Conservation (phyloP, 2,329 filamentous ascomycete genomes). For the Cercospora nicotianae region DNA sequence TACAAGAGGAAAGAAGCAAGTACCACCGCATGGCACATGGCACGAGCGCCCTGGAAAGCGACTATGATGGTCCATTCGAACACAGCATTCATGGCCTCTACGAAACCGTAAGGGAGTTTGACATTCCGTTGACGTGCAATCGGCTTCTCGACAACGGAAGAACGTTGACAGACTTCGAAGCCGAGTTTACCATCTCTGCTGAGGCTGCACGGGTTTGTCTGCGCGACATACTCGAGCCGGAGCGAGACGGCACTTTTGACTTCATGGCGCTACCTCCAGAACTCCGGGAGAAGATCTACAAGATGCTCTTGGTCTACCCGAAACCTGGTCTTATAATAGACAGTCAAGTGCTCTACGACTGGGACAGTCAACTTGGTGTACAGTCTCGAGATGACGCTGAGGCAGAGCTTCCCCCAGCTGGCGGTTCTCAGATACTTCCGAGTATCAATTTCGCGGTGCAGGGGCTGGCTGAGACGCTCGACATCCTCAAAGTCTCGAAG, state of each 20-base stretch:
- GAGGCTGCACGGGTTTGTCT: not conserved
- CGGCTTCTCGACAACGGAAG: not conserved
- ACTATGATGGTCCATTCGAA: no score
- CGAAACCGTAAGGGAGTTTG: not conserved
- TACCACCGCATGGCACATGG: no score
- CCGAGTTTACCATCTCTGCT: not conserved
- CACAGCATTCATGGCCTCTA: not conserved
- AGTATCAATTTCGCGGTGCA: not conserved
- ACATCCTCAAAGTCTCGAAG: not conserved
- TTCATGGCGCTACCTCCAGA: not conserved
- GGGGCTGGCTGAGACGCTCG: not conserved
- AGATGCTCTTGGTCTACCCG: not conserved
- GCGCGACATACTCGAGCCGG: not conserved
- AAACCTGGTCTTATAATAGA: not conserved
- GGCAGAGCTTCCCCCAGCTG: not conserved
- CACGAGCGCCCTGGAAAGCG: no score
- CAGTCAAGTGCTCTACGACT: not conserved
- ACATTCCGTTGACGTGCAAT: not conserved
- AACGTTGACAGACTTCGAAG: not conserved
- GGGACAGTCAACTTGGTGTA: not conserved
- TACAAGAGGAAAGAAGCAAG: no score
- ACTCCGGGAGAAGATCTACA: not conserved
- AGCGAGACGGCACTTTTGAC: not conserved
- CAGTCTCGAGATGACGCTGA: not conserved
- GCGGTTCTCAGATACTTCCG: not conserved